Conservation (phyloP, 345 rosid genomes). For the Zanthoxylum bungeanum region DNA sequence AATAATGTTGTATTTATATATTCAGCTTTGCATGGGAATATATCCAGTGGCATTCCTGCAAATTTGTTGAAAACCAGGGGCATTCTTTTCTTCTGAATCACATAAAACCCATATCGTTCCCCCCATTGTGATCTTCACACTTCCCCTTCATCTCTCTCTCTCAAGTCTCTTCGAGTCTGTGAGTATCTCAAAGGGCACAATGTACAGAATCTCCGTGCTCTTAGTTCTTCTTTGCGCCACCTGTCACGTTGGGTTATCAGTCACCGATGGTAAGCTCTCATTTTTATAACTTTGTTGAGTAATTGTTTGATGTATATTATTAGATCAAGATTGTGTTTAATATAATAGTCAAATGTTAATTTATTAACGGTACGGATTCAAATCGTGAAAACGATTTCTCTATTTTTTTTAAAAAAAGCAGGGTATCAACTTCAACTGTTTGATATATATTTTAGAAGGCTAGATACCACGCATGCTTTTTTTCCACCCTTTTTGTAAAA, state of each 20-base stretch:
- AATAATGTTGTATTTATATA: background rate
- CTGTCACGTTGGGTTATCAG: constrained; percentile 28
- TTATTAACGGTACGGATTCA: no score
- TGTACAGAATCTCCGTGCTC: constrained; percentile 40
- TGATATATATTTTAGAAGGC: no score
- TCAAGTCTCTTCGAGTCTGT: background rate
- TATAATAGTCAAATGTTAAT: no score
- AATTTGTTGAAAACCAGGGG: constrained; percentile 23
- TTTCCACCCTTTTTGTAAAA: no score
- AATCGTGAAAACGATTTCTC: no score
- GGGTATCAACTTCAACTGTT: no score
- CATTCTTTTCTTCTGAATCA: constrained; percentile 20
- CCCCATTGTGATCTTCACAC: background rate
- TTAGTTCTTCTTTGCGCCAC: constrained; percentile 34
- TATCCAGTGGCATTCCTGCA: constrained; percentile 40
- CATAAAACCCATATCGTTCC: constrained; percentile 24
- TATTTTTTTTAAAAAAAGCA: no score
- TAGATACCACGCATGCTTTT: no score
- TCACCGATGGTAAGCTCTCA: constrained; percentile 39
- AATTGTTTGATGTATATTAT: background rate
- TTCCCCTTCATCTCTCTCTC: background rate
- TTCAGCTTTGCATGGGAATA: background rate
- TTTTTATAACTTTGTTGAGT: background rate
- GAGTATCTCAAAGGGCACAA: constrained; percentile 14
- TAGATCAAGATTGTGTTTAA: no score